A percentile compares a stretch with the other conserved stretches of the same genome.
These are phyloP conservation scores for Hypoxylon sp. DNA, from an alignment of 2,329 filamentous ascomycete genomes.

Conservation along the genomic window DNA sequence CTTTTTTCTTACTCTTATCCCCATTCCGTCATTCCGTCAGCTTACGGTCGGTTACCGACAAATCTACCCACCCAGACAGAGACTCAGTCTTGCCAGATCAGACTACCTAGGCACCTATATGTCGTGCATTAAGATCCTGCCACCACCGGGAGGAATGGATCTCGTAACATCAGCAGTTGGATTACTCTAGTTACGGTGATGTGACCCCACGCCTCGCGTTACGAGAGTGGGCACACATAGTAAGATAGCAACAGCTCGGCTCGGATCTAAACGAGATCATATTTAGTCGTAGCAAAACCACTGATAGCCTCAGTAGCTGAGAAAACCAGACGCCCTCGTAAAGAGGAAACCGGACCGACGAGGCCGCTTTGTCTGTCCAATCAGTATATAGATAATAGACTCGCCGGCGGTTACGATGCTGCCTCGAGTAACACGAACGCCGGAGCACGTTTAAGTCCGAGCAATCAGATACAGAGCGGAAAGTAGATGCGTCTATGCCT, in stretches of 20 bases:
- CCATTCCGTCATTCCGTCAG: too few species aligned
- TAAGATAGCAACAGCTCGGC: neutral
- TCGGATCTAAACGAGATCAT: too few species aligned
- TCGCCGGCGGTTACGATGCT: too few species aligned
- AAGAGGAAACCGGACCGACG: too few species aligned
- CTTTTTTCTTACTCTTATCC: constrained; percentile 1
- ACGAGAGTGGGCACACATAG: neutral
- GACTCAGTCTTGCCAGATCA: too few species aligned
- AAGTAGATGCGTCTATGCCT: neutral
- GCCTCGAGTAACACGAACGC: neutral
- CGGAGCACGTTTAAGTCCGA: neutral
- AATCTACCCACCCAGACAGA: too few species aligned
- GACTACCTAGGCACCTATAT: constrained; percentile 3
- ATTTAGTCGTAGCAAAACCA: constrained; percentile 1
- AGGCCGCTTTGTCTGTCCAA: too few species aligned
- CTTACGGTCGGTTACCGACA: too few species aligned
- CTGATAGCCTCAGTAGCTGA: constrained; percentile 10
- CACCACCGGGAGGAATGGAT: neutral
- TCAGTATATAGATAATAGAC: too few species aligned
- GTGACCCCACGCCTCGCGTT: constrained; percentile 3
- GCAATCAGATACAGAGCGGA: neutral
- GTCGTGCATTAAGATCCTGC: constrained; percentile 4
- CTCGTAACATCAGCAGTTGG: constrained; percentile 27
- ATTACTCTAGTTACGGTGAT: too few species aligned
- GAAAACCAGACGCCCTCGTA: too few species aligned